Conservation (phyloP, 805 yeast genomes). For the Teunomyces atbi region DNA sequence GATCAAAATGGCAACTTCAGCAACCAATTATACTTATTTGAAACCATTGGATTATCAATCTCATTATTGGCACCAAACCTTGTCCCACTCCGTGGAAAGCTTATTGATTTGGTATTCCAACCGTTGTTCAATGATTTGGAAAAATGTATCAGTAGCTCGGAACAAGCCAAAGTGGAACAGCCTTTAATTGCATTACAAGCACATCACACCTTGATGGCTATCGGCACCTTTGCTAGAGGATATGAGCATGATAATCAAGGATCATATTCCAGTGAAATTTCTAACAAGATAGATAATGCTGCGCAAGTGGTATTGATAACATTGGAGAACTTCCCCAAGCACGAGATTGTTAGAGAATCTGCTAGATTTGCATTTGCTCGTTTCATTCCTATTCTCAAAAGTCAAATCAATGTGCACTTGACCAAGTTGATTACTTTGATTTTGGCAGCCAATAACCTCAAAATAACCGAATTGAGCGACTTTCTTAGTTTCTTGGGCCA, state of each 20-base stretch:
- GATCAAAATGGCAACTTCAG: conserved; percentile 59
- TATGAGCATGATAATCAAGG: conserved; percentile 53
- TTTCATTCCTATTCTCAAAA: conserved; percentile 69
- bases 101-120: conserved; percentile 65
- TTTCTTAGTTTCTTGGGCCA: conserved; percentile 87
- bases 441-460: conserved; percentile 54
- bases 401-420: conserved; percentile 45
- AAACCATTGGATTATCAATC: conserved; percentile 78
- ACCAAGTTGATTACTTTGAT: conserved; percentile 67
- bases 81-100: conserved; percentile 31
- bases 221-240: conserved; percentile 89
- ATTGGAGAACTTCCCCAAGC: conserved; percentile 66
- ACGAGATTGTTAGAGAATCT: conserved; percentile 76
- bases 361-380: conserved; percentile 85
- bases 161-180: conserved; percentile 33
- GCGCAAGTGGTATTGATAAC: conserved; percentile 84
- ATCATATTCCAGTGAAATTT: conserved; percentile 37
- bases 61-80: conserved; percentile 33
- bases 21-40: conserved; percentile 79
- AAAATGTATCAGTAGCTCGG: conserved; percentile 45
- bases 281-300: conserved; percentile 52
- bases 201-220: conserved; percentile 83
- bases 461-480: conserved; percentile 67
- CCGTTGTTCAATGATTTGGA: conserved; percentile 77
- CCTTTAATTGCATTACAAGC: conserved; percentile 61